phyloP scores from a whole-genome alignment of 2,329 filamentous ascomycete genomes.

The Microascus cirrosus region DNA sequence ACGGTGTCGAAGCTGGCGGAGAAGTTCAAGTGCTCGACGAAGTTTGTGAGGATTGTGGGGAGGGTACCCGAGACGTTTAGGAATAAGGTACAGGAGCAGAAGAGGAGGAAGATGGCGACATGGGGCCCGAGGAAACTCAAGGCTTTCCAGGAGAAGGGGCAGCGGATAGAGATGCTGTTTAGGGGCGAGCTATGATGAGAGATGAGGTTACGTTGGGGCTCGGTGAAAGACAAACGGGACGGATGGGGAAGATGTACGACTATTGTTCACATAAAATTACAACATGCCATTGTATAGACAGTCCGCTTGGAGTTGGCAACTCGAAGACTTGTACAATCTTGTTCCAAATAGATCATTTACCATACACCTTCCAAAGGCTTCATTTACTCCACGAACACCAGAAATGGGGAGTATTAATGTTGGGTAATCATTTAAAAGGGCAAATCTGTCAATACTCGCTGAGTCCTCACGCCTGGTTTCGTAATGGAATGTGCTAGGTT shows the following conservation, averaged over 20 bases:
- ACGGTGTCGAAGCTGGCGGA: slow-evolving; percentile 39
- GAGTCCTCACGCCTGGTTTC: neutral
- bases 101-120: slow-evolving; percentile 36
- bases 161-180: slow-evolving; percentile 40
- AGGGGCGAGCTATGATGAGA: slow-evolving; percentile 33
- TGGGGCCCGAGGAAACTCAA: slow-evolving; percentile 46
- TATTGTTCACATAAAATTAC: neutral
- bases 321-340: neutral
- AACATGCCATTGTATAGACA: neutral
- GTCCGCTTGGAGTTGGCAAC: neutral
- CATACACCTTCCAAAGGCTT: neutral
- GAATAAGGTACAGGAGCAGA: slow-evolving; percentile 28
- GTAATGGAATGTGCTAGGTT: no score
- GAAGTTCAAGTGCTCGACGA: slow-evolving; percentile 42
- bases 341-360: neutral
- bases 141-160: slow-evolving; percentile 43
- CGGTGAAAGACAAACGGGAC: neutral
- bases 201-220: neutral
- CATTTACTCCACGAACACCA: neutral
- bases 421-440: neutral
- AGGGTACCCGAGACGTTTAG: slow-evolving; percentile 36
- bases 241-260: neutral
- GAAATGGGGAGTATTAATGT: neutral
- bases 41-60: slow-evolving; percentile 49
- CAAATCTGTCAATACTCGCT: neutral